phyloP scores from a whole-genome alignment of 164 flowering plant genomes.

The Euptelea pleiosperma region DNA sequence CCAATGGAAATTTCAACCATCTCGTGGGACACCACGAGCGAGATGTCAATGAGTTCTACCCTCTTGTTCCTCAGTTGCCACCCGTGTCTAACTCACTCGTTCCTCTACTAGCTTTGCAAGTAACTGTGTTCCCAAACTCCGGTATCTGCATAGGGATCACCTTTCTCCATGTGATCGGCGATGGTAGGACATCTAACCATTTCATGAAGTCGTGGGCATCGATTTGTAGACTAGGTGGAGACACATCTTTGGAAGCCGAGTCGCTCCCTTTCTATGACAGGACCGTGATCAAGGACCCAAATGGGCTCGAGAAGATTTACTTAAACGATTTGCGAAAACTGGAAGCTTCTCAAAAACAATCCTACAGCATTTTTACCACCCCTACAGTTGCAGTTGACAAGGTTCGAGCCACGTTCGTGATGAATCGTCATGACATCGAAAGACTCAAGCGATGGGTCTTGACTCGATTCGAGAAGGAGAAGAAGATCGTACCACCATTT shows the following conservation, averaged over 20 bases:
- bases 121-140: conserved; percentile 33
- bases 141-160: conserved; percentile 34
- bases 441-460: conserved; percentile 16
- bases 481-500: neutral
- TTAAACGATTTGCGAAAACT: neutral
- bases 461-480: neutral
- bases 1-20: conserved; percentile 19
- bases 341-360: neutral
- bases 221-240: conserved; percentile 7
- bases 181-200: conserved; percentile 23
- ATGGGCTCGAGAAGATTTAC: neutral
- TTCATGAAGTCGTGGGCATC: conserved; percentile 48
- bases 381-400: conserved; percentile 6
- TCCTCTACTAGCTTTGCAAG: conserved; percentile 31
- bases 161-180: conserved; percentile 28
- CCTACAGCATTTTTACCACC: no score
- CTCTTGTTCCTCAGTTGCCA: conserved; percentile 30
- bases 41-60: conserved; percentile 15
- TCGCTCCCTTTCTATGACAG: conserved; percentile 21
- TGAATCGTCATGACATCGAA: conserved; percentile 16
- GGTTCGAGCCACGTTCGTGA: conserved; percentile 26
- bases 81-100: neutral
- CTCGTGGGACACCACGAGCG: conserved; percentile 17
- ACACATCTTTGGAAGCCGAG: neutral
- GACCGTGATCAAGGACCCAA: conserved; percentile 18